Evolutionary conservation across 768 basidiomycete genomes (phyloP).

Genomic region (Infundibulicybe gibba): DNA sequence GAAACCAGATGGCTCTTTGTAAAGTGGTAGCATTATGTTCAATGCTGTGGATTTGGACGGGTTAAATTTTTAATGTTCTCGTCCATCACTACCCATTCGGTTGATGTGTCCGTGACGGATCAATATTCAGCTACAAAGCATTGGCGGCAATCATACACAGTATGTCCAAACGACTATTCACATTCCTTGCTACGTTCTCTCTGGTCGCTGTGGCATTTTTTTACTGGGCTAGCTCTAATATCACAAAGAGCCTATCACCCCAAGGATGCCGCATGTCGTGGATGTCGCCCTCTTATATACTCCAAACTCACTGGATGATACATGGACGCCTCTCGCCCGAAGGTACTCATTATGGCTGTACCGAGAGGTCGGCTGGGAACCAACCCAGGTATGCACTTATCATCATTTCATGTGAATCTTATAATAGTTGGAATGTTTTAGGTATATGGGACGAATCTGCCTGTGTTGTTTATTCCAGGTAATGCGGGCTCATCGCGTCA

Average conservation of each 20-base stretch:
- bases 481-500: conserved; percentile 96
- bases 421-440: conserved; percentile 1
- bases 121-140: neutral
- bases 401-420: neutral
- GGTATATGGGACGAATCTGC: conserved; percentile 26
- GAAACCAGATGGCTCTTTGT: neutral
- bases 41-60: no score
- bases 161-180: conserved; percentile 8
- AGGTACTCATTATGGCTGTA: conserved; percentile 91
- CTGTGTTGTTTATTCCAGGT: conserved; percentile 96
- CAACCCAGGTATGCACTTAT: conserved; percentile 42
- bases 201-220: conserved; percentile 29
- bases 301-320: conserved; percentile 59
- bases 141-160: neutral
- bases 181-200: conserved; percentile 32
- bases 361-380: conserved; percentile 84
- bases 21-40: no score
- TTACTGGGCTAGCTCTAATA: conserved; percentile 40
- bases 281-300: conserved; percentile 90
- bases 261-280: conserved; percentile 96
- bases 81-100: conserved; percentile 1
- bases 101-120: neutral
- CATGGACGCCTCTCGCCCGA: conserved; percentile 67
- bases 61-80: no score
- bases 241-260: conserved; percentile 59